Evolutionary conservation across 129 eudicot genomes (phyloP).

Genomic region (Helianthus annuus): HanXRQr2.0-SUNRISE NC_035440.2:28301143-28301642

Average conservation of each 20-base stretch:
- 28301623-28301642: constrained; percentile 3
- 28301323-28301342: too few relatives aligned
- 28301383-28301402: background rate
- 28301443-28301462: background rate
- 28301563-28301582: background rate
- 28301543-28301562: constrained; percentile 31
- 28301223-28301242: too few relatives aligned
- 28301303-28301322: too few relatives aligned
- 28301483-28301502: constrained; percentile 19
- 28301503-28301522: constrained; percentile 24
- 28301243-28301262: too few relatives aligned
- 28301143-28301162: too few relatives aligned
- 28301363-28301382: too few relatives aligned
- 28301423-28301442: constrained; percentile 11
- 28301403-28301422: constrained; percentile 20
- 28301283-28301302: too few relatives aligned
- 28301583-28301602: background rate
- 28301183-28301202: too few relatives aligned
- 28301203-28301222: too few relatives aligned
- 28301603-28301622: background rate
- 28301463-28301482: background rate
- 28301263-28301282: too few relatives aligned
- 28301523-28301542: background rate
- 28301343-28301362: too few relatives aligned
- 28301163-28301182: too few relatives aligned